Evolutionary conservation across 2,329 filamentous ascomycete species (phyloP), one percentile per base, ranked within the genome.

Genomic region (Aspergillus unguis): DNA sequence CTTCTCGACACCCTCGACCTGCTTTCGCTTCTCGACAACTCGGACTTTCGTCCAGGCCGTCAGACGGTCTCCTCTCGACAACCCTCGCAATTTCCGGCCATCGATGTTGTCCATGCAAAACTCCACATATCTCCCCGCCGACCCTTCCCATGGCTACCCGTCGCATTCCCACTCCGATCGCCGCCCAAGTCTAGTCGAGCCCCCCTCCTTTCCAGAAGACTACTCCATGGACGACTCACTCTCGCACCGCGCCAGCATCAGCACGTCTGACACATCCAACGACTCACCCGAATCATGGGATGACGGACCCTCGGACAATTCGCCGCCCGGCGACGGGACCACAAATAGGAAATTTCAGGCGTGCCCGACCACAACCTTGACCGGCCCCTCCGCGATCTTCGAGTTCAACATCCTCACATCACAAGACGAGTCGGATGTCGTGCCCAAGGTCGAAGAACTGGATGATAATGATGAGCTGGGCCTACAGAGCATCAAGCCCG

Each of bases 391-490:
- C 23, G 61, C 60, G 31, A 35, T 57, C 6, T 59, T 61, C 40
- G 54, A 44, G 29, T 67, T 69, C 41, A 60, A 60, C 37, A 57
- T 67, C 7, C 44, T 66, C 25, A 57, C 59, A 4, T 58, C 62
- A 23, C 58, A 55, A 5, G 36, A 38, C n/a, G 56, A 60, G 29
- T 28, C 58, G 3, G 54, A 62, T 28, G 65, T 80, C 35, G 67
- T 73, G 8, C 79, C 79, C 25, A 83, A 83, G 68, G 68, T 81
- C 38, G 80, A 83, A 64, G 79, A 82, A 65, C 58, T 77, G 48
- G 76, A 77, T 17, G 71, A 77, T 27, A 70, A 70, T 5, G 58
- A 74, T 45, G 70, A 71, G 53, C 55, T 71, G 32, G 70, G 71
- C 52, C 55, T 71, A 29, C 61, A 66, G 29, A 60, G 56, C 50